Conservation (phyloP, 2,329 filamentous ascomycete genomes). For the Cladosporium colombiae region DNA sequence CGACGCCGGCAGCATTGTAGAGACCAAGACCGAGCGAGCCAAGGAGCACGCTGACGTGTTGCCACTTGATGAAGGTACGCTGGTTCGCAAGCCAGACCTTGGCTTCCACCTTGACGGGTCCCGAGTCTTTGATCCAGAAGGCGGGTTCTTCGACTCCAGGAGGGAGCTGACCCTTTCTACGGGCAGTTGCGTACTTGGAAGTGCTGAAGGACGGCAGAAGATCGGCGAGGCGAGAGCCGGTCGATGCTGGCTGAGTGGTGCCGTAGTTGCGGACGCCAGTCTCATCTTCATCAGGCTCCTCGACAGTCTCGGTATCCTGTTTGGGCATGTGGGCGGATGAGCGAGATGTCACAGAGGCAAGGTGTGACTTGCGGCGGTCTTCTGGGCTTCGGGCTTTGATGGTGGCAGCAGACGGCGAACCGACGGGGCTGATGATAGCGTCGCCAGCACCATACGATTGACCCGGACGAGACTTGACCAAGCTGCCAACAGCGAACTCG, state of each 20-base stretch:
- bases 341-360: slow-evolving; percentile 16
- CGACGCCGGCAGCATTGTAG: slow-evolving; percentile 80
- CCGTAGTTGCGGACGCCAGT: slow-evolving; percentile 45
- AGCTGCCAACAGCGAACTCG: slow-evolving; percentile 84
- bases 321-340: slow-evolving; percentile 24
- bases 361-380: slow-evolving; percentile 24
- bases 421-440: slow-evolving; percentile 66
- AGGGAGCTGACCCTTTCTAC: slow-evolving; percentile 62
- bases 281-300: slow-evolving; percentile 52
- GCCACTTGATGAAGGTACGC: slow-evolving; percentile 97
- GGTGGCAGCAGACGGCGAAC: slow-evolving; percentile 63
- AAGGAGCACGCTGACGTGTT: slow-evolving; percentile 88
- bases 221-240: slow-evolving; percentile 57
- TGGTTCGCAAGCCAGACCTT: slow-evolving; percentile 99
- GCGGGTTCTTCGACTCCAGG: slow-evolving; percentile 85
- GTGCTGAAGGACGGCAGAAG: slow-evolving; percentile 82
- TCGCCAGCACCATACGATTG: slow-evolving; percentile 49
- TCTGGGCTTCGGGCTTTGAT: slow-evolving; percentile 35
- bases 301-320: slow-evolving; percentile 40
- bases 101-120: slow-evolving; percentile 87
- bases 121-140: slow-evolving; percentile 91
- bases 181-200: slow-evolving; percentile 67
- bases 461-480: slow-evolving; percentile 60
- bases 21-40: slow-evolving; percentile 80
- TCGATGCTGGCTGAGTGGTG: slow-evolving; percentile 40